Percentiles rank a stretch among this genome's conserved stretches.
These are phyloP conservation scores for Parathielavia hyrcaniae DNA, from an alignment of 495 filamentous ascomycete species.

Conservation along the genomic window DNA sequence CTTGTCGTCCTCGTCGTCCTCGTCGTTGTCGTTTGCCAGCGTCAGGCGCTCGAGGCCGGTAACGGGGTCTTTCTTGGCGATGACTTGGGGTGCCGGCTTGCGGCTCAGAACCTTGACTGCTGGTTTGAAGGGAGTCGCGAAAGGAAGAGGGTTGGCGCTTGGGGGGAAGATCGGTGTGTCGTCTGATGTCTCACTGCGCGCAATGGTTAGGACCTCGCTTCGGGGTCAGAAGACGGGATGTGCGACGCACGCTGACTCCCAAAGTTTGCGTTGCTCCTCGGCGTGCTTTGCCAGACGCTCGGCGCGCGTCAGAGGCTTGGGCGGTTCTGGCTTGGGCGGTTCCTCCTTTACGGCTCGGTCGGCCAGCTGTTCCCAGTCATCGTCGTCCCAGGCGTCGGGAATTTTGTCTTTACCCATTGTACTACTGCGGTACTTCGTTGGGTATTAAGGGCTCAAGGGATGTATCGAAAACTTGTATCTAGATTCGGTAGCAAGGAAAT, in stretches of 20 bases:
- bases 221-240: neutral
- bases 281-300: slow-evolving; percentile 74
- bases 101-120: slow-evolving; percentile 76
- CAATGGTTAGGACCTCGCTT: slow-evolving; percentile 2
- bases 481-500: neutral
- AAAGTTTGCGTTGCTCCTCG: slow-evolving; percentile 75
- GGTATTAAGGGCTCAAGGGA: too few species aligned
- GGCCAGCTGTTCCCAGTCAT: slow-evolving; percentile 77
- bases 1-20: slow-evolving; percentile 56
- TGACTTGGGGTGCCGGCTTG: slow-evolving; percentile 56
- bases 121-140: slow-evolving; percentile 77
- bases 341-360: slow-evolving; percentile 49
- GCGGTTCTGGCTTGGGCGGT: slow-evolving; percentile 41
- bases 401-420: slow-evolving; percentile 51
- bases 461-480: neutral
- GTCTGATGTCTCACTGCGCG: slow-evolving; percentile 42
- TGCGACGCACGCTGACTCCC: slow-evolving; percentile 71
- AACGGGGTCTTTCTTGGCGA: slow-evolving; percentile 43
- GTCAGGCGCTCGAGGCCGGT: slow-evolving; percentile 51
- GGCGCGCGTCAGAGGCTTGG: slow-evolving; percentile 52
- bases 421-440: neutral
- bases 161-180: slow-evolving; percentile 70
- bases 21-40: slow-evolving; percentile 57
- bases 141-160: slow-evolving; percentile 55
- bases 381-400: slow-evolving; percentile 82